Evolutionary conservation across 2,329 filamentous ascomycete species (phyloP), one percentile per base, ranked within the genome.

Genomic region (Nemania sp.): DNA sequence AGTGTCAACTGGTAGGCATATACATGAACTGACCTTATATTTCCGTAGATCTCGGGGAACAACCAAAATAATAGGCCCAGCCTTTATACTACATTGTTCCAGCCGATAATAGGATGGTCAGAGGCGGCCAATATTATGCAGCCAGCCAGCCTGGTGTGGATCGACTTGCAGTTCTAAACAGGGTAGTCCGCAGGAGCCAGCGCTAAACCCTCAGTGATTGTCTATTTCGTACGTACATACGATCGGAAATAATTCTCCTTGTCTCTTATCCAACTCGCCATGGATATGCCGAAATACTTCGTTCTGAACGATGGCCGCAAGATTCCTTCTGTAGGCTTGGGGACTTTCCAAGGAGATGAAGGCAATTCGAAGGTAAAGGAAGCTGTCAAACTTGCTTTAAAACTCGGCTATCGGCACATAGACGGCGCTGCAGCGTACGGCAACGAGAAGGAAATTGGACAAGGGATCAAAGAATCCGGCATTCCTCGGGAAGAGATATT

Each of bases 361-460:
- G 59, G 56, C 12, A 66, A 64, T 46, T 58, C 61, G 12, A 58
- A 58, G 33, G 65, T 68, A 8, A 64, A 66, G 39, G 54, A 64
- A 20, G 61, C 61, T 1, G 66, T 68, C 20, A 62, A 62, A 36
- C 51, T 56, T 15, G 65, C 66, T n/a, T 49, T 67, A 39, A 56
- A 49, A 26, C 52, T 59, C 22, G 63, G 66, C 4, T 67, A 66
- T 49, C 55, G 63, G 24, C 63, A 67, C 45, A 64, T 69, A n/a
- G 66, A 67, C 31, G 58, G 56, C 4, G 64, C 66, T 8, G 50
- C 54, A 17, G 61, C 59, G 12, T 68, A 68, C 24, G 63, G 65
- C 14, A 66, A 66, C 40, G 66, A 69, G 50, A 61, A 56, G 40
- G 61, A 66, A 26, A 60, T 69, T 26, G 65, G 66, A 2, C 58